Evolutionary conservation across 2,329 filamentous ascomycete genomes (phyloP).

Genomic region (Colletotrichum lindemuthianum): DNA sequence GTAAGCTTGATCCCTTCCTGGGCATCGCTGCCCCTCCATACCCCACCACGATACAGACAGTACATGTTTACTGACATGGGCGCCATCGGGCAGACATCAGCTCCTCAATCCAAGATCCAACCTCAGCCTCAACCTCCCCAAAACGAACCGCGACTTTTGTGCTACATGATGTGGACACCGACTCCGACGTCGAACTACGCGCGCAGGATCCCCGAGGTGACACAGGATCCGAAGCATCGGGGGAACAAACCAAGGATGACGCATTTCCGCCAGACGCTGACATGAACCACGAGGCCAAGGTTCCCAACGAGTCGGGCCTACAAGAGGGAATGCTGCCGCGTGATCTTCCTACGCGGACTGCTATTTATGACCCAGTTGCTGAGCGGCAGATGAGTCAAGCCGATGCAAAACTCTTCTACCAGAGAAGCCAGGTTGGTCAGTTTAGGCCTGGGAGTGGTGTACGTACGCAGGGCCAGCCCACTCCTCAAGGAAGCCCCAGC

Average conservation of each 20-base stretch:
- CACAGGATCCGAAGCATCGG: constrained; percentile 25
- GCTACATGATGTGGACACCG: constrained; percentile 24
- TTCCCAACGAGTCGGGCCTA: constrained; percentile 38
- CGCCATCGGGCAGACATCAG: constrained; percentile 9
- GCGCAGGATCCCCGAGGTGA: constrained; percentile 29
- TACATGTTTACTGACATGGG: constrained; percentile 5
- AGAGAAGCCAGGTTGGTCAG: constrained; percentile 79
- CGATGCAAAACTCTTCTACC: constrained; percentile 96
- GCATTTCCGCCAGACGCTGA: constrained; percentile 2
- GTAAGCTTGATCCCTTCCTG: constrained; percentile 20
- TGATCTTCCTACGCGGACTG: constrained; percentile 75
- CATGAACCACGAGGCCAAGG: background rate
- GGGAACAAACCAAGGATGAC: constrained; percentile 13
- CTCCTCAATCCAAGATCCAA: constrained; percentile 26
- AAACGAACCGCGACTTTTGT: constrained; percentile 26
- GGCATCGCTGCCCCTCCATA: background rate
- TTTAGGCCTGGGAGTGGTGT: constrained; percentile 48
- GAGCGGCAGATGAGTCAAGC: constrained; percentile 95
- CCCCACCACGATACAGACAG: background rate
- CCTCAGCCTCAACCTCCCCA: constrained; percentile 35
- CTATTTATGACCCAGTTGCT: constrained; percentile 91
- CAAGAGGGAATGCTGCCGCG: constrained; percentile 69
- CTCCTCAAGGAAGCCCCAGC: constrained; percentile 59
- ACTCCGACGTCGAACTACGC: constrained; percentile 33
- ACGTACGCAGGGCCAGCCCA: constrained; percentile 51